Base-by-base conservation (phyloP, 371 early-diverging fungal species). In the Mucor saturninus region DNA sequence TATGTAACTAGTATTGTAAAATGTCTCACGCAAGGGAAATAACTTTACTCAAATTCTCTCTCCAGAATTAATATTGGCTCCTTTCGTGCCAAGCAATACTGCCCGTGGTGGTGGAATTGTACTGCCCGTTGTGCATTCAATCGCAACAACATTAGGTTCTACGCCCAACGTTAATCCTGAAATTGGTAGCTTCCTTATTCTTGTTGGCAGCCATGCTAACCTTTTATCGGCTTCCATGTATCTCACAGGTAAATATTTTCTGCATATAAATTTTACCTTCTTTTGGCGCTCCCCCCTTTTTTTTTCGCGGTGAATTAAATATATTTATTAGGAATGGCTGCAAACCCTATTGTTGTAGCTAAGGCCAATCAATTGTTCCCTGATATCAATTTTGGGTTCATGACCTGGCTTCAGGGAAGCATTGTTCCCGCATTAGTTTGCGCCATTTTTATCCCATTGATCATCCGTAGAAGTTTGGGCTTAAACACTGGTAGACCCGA, bases 31-130 rank as follows among this genome's bases (percentile, higher is more conserved):
- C 15, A 14, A n/a, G n/a, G 11, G 2, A 46, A 38, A 26, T 15
- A 49, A 21, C 21, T 21, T 21, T 21, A 21, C 21, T 5, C 10
- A 45, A 40, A 11, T 8, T n/a, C 11, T 15, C 30, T 26, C 8
- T 29, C 2, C 74, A 67, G 90, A 90, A 65, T 59, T 90, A 15
- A 45, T 79, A 5, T 60, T 91, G 30, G 89, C 86, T 4, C 88
- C 91, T 0, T 88, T 91, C 65, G 86, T 91, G n/a, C 91, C 91
- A 0, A 85, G 85, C 30, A 91, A 91, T 62, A 86, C 87, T 0
- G 91, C 91, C 13, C 81, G 91, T 52, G 90, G 90, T 31, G 91
- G 91, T 14, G 88, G 91, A 14, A 88, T 91, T 39, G 73, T 91
- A 1, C 76, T 81, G 15, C 91, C 91, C 3, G 83, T 91, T 0